Base-by-base conservation (phyloP, 2,329 filamentous ascomycete species). In the Exophiala dermatitidis region DNA sequence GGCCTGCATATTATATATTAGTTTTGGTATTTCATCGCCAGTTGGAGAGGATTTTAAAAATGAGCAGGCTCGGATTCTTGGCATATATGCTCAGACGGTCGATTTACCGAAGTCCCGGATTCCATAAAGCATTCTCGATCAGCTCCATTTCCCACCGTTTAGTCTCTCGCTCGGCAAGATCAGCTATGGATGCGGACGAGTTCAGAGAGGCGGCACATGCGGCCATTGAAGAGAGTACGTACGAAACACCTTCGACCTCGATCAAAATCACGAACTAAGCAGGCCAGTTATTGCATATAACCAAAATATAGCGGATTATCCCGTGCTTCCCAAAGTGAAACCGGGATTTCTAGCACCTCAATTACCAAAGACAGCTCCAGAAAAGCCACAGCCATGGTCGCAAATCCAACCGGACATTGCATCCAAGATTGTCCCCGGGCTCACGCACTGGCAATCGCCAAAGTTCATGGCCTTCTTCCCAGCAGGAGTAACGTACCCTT, bases 391-490 rank as follows among this genome's bases (percentile, higher is more conserved):
- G 79, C 57, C 67, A 66, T 95, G 90, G 88, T 72, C 76, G 26
- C 76, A 81, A 48, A 96, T 97, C 65, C 86, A 89, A 63, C 77
- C 81, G 53, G 91, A 97, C 67, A 83, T 97, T 48, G 85, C 90
- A 63, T 73, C 78, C 42, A 88, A 93, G 67, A 95, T 97, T 66
- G 82, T 95, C 67, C 91, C 91, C 0, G 91, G 91, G 4, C 76
- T 97, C 50, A 96, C 91, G 0, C 91, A 96, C 72, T 97, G 91
- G 90, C 85, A 95, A 68, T 88, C 84, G 2, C 91, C 89, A 10
- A 90, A 91, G 66, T 97, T 95, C 77, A 88, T 96, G 81, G 91
- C 91, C 42, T 97, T 94, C 76, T 97, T 93, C 72, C 87, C 91
- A 1, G 88, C 88, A 46, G 83, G 82, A 28, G 83, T 84, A 49